Conservation (phyloP, 345 rosid species). For the Populus deltoides region DNA sequence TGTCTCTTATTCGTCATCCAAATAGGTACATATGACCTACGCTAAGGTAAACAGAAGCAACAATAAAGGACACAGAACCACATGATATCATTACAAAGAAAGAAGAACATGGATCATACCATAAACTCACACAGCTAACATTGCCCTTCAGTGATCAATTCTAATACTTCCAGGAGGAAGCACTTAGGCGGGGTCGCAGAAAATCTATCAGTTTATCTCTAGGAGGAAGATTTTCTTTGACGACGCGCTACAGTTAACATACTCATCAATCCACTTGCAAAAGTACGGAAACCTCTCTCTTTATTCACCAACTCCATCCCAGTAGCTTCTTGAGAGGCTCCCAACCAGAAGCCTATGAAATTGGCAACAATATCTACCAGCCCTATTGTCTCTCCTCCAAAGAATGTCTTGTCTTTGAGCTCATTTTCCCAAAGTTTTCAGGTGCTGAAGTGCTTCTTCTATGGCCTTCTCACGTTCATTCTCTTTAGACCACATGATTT, state of each 20-base stretch:
- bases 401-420: conserved; percentile 47
- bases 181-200: conserved; percentile 14
- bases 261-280: conserved; percentile 41
- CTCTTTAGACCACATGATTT: conserved; percentile 28
- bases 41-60: no score
- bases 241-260: conserved; percentile 11
- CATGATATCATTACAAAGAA: neutral
- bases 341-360: conserved; percentile 42
- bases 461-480: conserved; percentile 29
- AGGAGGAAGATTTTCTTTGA: conserved; percentile 46
- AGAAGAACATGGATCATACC: no score
- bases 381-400: conserved; percentile 62
- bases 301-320: conserved; percentile 42
- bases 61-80: no score
- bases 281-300: conserved; percentile 46
- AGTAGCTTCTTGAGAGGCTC: conserved; percentile 32
- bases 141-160: neutral
- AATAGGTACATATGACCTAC: no score
- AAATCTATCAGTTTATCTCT: conserved; percentile 31
- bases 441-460: conserved; percentile 39
- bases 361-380: conserved; percentile 51
- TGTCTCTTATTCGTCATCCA: no score
- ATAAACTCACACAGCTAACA: neutral
- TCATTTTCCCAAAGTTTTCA: conserved; percentile 48
- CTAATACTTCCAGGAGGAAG: conserved; percentile 10